phyloP scores from a whole-genome alignment of 2,329 filamentous ascomycete species.

The Emericellopsis atlantica region DNA sequence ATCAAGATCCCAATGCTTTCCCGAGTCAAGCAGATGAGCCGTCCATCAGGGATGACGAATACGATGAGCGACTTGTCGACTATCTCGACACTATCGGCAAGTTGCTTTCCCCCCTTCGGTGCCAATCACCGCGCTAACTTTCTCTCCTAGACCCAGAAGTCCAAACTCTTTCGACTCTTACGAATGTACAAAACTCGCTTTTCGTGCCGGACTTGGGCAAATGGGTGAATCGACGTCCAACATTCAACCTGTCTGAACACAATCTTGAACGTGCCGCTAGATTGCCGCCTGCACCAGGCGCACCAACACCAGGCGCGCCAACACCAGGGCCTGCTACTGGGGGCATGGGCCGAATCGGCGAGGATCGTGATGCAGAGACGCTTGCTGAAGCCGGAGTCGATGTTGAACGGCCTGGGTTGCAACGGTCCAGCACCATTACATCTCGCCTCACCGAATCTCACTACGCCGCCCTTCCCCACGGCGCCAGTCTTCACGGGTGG shows the following conservation, averaged over 20 bases:
- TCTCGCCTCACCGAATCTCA: slow-evolving; percentile 57
- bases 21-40: not conserved
- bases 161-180: slow-evolving; percentile 69
- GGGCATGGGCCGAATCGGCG: not conserved
- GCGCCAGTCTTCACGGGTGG: slow-evolving; percentile 62
- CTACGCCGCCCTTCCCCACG: slow-evolving; percentile 70
- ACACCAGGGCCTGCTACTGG: not conserved
- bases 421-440: slow-evolving; percentile 46
- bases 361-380: not conserved
- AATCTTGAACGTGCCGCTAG: slow-evolving; percentile 6
- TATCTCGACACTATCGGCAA: slow-evolving; percentile 26
- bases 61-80: slow-evolving; percentile 24
- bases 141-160: slow-evolving; percentile 64
- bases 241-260: slow-evolving; percentile 56
- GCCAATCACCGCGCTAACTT: not conserved
- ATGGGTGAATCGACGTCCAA: slow-evolving; percentile 64
- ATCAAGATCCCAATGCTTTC: not conserved
- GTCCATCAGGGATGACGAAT: slow-evolving; percentile 14
- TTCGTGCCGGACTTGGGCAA: slow-evolving; percentile 73
- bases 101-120: not conserved
- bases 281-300: not conserved
- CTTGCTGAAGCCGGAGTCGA: not conserved
- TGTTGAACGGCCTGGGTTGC: slow-evolving; percentile 9
- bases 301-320: not conserved
- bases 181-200: slow-evolving; percentile 81